Evolutionary conservation across 495 filamentous ascomycete species (phyloP).

Genomic region (Podospora fimiseda): DNA sequence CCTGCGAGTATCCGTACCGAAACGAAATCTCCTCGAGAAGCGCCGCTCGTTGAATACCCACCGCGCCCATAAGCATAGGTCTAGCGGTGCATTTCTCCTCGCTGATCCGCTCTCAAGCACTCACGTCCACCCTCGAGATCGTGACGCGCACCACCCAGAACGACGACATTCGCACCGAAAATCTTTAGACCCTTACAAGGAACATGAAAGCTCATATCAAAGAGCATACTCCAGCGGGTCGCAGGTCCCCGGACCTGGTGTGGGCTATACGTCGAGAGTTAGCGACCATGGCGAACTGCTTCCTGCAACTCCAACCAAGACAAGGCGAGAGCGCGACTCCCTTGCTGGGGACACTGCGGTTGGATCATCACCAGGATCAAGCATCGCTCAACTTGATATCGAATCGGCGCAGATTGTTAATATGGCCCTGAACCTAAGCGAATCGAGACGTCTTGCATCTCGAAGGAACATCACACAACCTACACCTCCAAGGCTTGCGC

Average conservation of each 20-base stretch:
- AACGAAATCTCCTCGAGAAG: slow-evolving; percentile 15
- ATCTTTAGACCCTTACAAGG: slow-evolving; percentile 12
- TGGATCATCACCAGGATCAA: slow-evolving; percentile 15
- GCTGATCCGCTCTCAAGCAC: slow-evolving; percentile 27
- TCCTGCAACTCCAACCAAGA: slow-evolving; percentile 8
- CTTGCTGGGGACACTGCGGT: slow-evolving; percentile 17
- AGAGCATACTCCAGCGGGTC: slow-evolving; percentile 2
- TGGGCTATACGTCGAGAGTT: neutral
- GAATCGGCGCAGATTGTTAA: slow-evolving; percentile 85
- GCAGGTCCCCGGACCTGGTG: neutral
- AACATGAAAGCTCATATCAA: slow-evolving; percentile 5
- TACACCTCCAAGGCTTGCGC: slow-evolving; percentile 41
- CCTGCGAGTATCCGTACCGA: slow-evolving; percentile 14
- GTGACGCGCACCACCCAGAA: slow-evolving; percentile 1
- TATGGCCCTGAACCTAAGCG: slow-evolving; percentile 81
- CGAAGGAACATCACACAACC: slow-evolving; percentile 47
- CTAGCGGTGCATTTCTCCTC: slow-evolving; percentile 42
- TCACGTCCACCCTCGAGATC: neutral
- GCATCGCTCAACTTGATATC: slow-evolving; percentile 44
- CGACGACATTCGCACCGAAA: slow-evolving; percentile 4
- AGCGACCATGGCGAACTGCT: slow-evolving; percentile 4
- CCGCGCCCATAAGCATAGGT: slow-evolving; percentile 35
- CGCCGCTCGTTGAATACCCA: slow-evolving; percentile 20
- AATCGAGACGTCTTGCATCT: slow-evolving; percentile 63
- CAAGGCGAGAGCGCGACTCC: slow-evolving; percentile 17